Conservation (phyloP, 148 eudicot genomes). For the Polygonum maritimum region DNA sequence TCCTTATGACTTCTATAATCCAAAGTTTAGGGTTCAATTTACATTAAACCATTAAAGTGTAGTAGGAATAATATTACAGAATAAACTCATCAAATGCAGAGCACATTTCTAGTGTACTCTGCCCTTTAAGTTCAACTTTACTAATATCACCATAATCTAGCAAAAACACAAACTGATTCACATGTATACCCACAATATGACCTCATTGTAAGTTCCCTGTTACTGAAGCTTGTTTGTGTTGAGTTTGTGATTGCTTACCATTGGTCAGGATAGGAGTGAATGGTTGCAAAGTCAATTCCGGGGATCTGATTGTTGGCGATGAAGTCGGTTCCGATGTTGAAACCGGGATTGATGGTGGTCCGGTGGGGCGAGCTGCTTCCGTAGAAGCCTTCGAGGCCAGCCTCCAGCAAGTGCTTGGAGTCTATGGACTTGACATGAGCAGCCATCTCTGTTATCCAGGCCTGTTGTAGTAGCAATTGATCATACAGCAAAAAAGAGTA, state of each 20-base stretch:
- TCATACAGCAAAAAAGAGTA: background rate
- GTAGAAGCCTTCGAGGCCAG: constrained; percentile 93
- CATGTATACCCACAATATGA: too few relatives aligned
- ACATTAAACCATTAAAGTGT: background rate
- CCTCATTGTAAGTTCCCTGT: too few relatives aligned
- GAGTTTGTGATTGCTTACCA: constrained; percentile 42
- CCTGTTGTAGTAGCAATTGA: constrained; percentile 35
- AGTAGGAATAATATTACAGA: too few relatives aligned
- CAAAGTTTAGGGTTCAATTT: background rate
- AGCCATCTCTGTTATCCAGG: constrained; percentile 91
- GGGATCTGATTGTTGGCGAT: constrained; percentile 61
- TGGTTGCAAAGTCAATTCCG: constrained; percentile 77
- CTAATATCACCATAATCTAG: too few relatives aligned
- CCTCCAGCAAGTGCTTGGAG: constrained; percentile 82
- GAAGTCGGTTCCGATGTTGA: constrained; percentile 78
- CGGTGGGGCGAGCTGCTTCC: constrained; percentile 57
- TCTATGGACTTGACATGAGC: constrained; percentile 83
- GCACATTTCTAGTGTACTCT: too few relatives aligned
- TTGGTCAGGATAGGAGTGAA: constrained; percentile 83
- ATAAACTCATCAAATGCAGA: background rate
- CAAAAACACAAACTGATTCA: too few relatives aligned
- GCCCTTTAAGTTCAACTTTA: too few relatives aligned
- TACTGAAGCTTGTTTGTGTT: too few relatives aligned
- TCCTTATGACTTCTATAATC: too few relatives aligned
- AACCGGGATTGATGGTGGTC: constrained; percentile 41